phyloP scores from a whole-genome alignment of 768 basidiomycete species.

The Cystofilobasidium bisporidii region DNA sequence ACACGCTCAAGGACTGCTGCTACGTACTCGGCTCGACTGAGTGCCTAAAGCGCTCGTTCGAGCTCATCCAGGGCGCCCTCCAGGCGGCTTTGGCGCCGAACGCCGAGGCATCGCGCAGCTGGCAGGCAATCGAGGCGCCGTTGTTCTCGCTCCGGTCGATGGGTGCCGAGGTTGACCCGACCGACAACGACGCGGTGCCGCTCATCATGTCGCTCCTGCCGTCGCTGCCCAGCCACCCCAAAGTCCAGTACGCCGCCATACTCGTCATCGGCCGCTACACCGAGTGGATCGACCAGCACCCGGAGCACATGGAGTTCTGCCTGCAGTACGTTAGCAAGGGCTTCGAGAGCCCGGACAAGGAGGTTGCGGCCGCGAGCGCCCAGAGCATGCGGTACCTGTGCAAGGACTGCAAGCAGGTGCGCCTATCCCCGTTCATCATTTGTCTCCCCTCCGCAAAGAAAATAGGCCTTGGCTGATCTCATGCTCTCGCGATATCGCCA shows the following conservation, averaged over 20 bases:
- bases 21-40: conserved; percentile 76
- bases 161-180: conserved; percentile 82
- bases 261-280: conserved; percentile 93
- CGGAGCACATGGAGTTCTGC: conserved; percentile 72
- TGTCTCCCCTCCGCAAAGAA: too few relatives aligned
- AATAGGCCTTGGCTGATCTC: too few relatives aligned
- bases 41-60: conserved; percentile 71
- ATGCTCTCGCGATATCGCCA: conserved; percentile 35
- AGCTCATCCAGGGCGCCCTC: conserved; percentile 66
- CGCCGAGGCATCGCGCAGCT: conserved; percentile 47
- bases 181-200: conserved; percentile 76
- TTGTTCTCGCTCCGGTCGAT: conserved; percentile 96
- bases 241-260: conserved; percentile 87
- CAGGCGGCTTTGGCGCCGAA: conserved; percentile 42
- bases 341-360: conserved; percentile 60
- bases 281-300: conserved; percentile 87
- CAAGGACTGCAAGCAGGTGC: conserved; percentile 84
- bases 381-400: conserved; percentile 94
- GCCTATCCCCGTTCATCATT: conserved; percentile 25
- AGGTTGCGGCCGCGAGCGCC: conserved; percentile 86
- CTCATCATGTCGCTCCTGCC: conserved; percentile 94
- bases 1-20: conserved; percentile 97
- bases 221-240: conserved; percentile 74
- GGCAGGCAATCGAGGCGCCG: conserved; percentile 97
- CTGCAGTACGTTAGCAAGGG: conserved; percentile 86